Evolutionary conservation across 306 rosid genomes (phyloP).

Genomic region (Prunus kanzakura): DNA sequence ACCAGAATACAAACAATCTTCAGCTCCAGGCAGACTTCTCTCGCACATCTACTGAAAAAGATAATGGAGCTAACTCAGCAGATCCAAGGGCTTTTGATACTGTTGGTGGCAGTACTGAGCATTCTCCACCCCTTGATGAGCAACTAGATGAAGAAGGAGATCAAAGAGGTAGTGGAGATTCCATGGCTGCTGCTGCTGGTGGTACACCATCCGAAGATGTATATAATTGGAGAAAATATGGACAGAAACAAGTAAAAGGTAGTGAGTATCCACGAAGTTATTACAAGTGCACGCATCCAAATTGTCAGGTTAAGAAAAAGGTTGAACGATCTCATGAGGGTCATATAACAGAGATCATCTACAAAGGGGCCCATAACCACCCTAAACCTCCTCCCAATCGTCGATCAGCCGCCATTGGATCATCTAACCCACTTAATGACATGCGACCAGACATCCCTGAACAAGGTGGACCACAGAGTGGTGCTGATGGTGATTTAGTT

Average conservation of each 20-base stretch:
- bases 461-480: constrained; percentile 55
- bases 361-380: constrained; percentile 91
- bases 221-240: constrained; percentile 94
- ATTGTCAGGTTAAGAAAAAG: constrained; percentile 89
- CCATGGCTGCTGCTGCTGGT: constrained; percentile 51
- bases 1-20: constrained; percentile 43
- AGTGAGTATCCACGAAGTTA: constrained; percentile 95
- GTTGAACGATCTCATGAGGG: constrained; percentile 92
- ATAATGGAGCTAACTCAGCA: constrained; percentile 34
- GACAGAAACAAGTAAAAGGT: constrained; percentile 96
- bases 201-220: constrained; percentile 79
- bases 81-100: constrained; percentile 51
- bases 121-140: constrained; percentile 62
- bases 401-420: constrained; percentile 56
- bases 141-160: constrained; percentile 71
- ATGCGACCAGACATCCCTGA: constrained; percentile 66
- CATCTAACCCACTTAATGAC: constrained; percentile 47
- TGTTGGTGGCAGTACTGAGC: constrained; percentile 37
- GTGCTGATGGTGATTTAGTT: constrained; percentile 44
- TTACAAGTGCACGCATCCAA: constrained; percentile 84
- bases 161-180: constrained; percentile 66
- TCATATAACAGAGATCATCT: constrained; percentile 90
- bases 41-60: constrained; percentile 42
- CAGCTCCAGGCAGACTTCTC: constrained; percentile 51
- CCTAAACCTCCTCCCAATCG: constrained; percentile 77